Evolutionary conservation across 306 rosid genomes (phyloP).

Genomic region (Cicer yamashitae): DNA sequence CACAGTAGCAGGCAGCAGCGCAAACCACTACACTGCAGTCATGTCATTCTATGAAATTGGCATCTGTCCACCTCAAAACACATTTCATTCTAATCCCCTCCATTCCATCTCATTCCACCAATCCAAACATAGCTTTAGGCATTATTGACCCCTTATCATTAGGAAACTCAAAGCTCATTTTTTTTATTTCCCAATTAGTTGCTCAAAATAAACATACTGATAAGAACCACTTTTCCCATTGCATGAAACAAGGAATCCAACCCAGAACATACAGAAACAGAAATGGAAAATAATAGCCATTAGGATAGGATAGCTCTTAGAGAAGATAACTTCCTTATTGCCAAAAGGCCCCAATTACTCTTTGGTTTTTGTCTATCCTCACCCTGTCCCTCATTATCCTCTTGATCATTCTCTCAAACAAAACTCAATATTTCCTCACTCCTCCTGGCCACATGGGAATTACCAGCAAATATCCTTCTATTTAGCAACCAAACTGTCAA

Average conservation of each 20-base stretch:
- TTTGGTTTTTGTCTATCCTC: constrained; percentile 4
- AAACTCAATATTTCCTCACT: background rate
- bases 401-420: constrained; percentile 9
- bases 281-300: background rate
- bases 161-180: background rate
- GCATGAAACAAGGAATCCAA: constrained; percentile 1
- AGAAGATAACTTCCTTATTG: background rate
- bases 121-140: background rate
- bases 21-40: background rate
- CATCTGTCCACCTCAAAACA: background rate
- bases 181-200: background rate
- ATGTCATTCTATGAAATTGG: background rate
- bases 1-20: background rate
- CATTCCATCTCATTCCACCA: background rate
- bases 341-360: background rate
- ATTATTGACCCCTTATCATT: background rate
- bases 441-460: background rate
- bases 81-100: too few relatives aligned
- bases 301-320: background rate
- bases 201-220: background rate
- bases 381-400: background rate
- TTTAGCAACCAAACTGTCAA: background rate
- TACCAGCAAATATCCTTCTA: background rate
- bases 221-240: background rate
- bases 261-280: background rate